These are phyloP conservation scores for Ganoderma resinaceum DNA, from an alignment of 1,284 basidiomycete genomes.

Conservation along the genomic window DNA sequence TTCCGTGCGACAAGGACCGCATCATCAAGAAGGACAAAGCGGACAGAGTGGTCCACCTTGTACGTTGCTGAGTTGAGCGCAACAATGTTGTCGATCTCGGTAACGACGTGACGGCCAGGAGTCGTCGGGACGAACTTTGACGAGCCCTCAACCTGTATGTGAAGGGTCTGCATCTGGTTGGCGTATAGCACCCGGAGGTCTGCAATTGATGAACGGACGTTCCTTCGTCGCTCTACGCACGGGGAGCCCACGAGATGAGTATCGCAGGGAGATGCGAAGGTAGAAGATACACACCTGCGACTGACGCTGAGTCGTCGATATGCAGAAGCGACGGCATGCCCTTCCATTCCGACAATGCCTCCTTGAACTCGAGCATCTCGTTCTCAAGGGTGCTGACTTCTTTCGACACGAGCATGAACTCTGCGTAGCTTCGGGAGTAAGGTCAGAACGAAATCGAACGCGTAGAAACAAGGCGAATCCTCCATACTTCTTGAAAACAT, in stretches of 20 bases:
- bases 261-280: not conserved
- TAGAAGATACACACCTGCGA: conserved; percentile 44
- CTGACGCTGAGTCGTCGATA: conserved; percentile 78
- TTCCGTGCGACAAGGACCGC: conserved; percentile 86
- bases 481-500: conserved; percentile 87
- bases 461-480: conserved; percentile 34
- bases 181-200: conserved; percentile 95
- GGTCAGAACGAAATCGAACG: not conserved
- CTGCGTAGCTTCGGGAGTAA: conserved; percentile 75
- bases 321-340: conserved; percentile 92
- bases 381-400: conserved; percentile 97
- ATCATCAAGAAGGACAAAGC: conserved; percentile 93
- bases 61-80: conserved; percentile 96
- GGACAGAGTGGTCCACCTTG: conserved; percentile 87
- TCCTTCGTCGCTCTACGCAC: conserved; percentile 59
- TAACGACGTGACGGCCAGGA: conserved; percentile 90
- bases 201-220: conserved; percentile 88
- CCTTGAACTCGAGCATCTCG: conserved; percentile 97
- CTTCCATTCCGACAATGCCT: conserved; percentile 94
- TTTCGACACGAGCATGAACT: conserved; percentile 96
- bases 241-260: not conserved
- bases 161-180: conserved; percentile 91
- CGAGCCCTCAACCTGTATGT: conserved; percentile 94
- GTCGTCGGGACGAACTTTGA: conserved; percentile 93
- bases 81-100: conserved; percentile 85